phyloP scores from a whole-genome alignment of 768 basidiomycete genomes.

The Infundibulicybe gibba region DNA sequence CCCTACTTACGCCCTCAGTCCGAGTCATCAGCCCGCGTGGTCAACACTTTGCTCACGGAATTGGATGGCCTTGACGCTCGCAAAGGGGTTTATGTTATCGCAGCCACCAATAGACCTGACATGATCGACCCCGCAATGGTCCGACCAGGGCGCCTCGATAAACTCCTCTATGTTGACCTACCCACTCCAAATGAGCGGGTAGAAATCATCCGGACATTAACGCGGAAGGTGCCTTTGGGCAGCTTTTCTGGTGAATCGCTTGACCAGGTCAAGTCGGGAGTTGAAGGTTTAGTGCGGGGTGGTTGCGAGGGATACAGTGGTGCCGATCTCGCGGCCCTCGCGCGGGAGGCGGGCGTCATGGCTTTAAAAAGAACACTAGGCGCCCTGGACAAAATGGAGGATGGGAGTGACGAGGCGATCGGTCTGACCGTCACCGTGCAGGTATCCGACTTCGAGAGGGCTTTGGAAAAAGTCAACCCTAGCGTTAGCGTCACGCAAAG shows the following conservation, averaged over 20 bases:
- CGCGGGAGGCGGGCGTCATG: conserved; percentile 86
- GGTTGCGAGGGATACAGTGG: conserved; percentile 88
- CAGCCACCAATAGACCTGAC: conserved; percentile 92
- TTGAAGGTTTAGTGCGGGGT: conserved; percentile 49
- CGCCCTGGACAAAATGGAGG: conserved; percentile 60
- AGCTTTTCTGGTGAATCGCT: conserved; percentile 7
- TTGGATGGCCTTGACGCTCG: conserved; percentile 88
- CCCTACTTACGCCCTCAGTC: conserved; percentile 44
- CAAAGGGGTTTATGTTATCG: conserved; percentile 89
- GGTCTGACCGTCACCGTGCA: conserved; percentile 43
- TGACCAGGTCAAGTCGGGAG: conserved; percentile 17
- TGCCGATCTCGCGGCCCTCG: conserved; percentile 85
- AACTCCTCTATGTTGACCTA: conserved; percentile 89
- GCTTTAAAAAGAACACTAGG: conserved; percentile 72
- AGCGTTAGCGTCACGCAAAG: conserved; percentile 83
- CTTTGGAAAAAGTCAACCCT: conserved; percentile 79
- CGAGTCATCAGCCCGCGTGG: conserved; percentile 89
- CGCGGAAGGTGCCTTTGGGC: conserved; percentile 65
- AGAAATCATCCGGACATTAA: conserved; percentile 81
- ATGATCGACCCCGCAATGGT: conserved; percentile 99
- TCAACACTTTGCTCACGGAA: conserved; percentile 92
- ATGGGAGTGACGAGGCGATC: conserved; percentile 11
- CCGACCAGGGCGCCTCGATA: conserved; percentile 92
- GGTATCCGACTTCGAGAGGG: conserved; percentile 65
- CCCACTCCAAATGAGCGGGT: conserved; percentile 69